Base-by-base conservation (phyloP, 768 basidiomycete genomes). In the Multifurca ochricompacta region DNA sequence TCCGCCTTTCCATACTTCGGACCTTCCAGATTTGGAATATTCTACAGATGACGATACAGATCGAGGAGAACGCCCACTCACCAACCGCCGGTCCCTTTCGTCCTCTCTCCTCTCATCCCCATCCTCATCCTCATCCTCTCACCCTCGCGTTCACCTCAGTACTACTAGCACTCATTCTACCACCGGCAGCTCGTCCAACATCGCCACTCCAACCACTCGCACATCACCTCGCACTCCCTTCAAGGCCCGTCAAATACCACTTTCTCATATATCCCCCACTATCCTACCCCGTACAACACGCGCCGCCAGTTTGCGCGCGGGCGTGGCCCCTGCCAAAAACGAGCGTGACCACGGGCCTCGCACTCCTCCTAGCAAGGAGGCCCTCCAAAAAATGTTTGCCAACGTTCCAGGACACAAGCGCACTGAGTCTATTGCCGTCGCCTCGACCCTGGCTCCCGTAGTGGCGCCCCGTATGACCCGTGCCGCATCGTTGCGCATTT, bases 391-490 rank as follows among this genome's bases (percentile, higher is more conserved):
- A 68, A 85, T 82, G 13, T 92, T 91, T 65, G 76, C 77, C 21
- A 82, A 87, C 57, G 82, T 91, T 3, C 90, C 89, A 0, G 89
- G 89, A 0, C 90, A 92, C 67, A 90, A 89, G 64, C 83, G 89
- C 14, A 44, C 74, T 0, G 79, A 74, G 59, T 78, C 77, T 6
- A 87, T 92, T 46, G 53, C 71, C 0, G 90, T 92, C 8, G 83
- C 88, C 13, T 85, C 83, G 19, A 88, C 84, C 19, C 81, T 81
- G 14, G 78, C 89, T 2, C 89, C 89, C 5, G 65, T 66, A 3
- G 80, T 90, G 40, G 77, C 82, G 0, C 89, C 89, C 1, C 73
- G 85, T 39, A 81, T 89, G 82, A 84, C 85, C 1, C 79, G 80
- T 28, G 87, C 89, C 3, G 84, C 88, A 2, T 74, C 85, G 10